phyloP scores from a whole-genome alignment of 1,284 basidiomycete species.

The Somion occarium region DNA sequence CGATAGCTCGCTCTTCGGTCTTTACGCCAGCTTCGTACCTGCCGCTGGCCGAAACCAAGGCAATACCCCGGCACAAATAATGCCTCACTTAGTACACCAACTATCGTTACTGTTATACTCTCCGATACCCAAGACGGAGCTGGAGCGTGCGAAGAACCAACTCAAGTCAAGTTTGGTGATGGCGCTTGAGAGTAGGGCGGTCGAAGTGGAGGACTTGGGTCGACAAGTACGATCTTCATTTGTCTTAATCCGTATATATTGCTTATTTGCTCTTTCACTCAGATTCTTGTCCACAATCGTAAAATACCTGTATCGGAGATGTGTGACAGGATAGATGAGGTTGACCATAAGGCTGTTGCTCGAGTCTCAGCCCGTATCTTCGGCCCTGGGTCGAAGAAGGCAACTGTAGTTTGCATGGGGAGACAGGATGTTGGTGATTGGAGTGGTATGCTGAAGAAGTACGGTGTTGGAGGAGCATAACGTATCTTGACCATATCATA shows the following conservation, averaged over 20 bases:
- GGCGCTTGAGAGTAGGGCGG: conserved; percentile 88
- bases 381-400: conserved; percentile 54
- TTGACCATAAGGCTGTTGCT: conserved; percentile 68
- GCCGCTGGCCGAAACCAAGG: conserved; percentile 51
- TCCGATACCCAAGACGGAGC: conserved; percentile 63
- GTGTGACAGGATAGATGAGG: conserved; percentile 84
- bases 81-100: conserved; percentile 87
- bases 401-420: conserved; percentile 73
- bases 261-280: conserved; percentile 17
- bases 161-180: conserved; percentile 92
- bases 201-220: conserved; percentile 89
- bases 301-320: conserved; percentile 90
- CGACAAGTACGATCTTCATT: conserved; percentile 52
- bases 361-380: conserved; percentile 76
- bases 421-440: conserved; percentile 64
- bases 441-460: conserved; percentile 57
- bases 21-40: conserved; percentile 88
- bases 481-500: not conserved
- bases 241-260: not conserved
- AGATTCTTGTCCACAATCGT: conserved; percentile 89
- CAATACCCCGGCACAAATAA: conserved; percentile 64
- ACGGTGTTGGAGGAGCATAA: conserved; percentile 46
- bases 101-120: conserved; percentile 69
- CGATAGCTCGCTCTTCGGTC: conserved; percentile 91
- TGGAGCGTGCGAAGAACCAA: conserved; percentile 92